These are phyloP conservation scores for Pseudogymnoascus sp. DNA, from an alignment of 2,329 filamentous ascomycete genomes.

Conservation along the genomic window DNA sequence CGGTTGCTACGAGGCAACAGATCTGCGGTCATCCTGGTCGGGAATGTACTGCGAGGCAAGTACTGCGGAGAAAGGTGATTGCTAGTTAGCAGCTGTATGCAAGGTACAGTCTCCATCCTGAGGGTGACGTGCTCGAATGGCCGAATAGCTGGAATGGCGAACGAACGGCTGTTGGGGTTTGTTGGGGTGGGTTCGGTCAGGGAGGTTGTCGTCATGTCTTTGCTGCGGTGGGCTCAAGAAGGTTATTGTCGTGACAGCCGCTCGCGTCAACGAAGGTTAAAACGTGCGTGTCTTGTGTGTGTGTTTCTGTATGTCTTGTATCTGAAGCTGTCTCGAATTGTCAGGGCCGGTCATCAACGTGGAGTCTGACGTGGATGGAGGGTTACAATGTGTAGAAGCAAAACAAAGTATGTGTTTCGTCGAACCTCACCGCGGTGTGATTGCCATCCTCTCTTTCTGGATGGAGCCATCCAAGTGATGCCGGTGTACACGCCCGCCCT, in stretches of 20 bases:
- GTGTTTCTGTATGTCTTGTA: background rate
- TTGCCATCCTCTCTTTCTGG: background rate
- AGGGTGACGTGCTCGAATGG: background rate
- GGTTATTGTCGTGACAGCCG: background rate
- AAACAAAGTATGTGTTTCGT: background rate
- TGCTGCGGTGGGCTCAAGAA: background rate
- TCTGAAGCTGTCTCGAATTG: background rate
- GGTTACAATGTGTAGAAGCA: background rate
- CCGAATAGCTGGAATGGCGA: background rate
- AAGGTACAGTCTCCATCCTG: background rate
- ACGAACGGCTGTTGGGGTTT: background rate
- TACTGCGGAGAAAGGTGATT: background rate
- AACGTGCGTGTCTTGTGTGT: background rate
- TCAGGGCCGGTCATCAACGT: background rate
- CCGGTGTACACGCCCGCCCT: background rate
- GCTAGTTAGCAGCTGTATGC: background rate
- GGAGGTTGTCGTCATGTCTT: background rate
- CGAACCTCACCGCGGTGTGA: background rate
- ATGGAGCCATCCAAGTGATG: background rate
- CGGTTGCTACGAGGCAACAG: conserved; percentile 1
- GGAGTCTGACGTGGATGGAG: background rate
- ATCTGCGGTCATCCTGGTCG: background rate
- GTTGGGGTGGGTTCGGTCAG: background rate
- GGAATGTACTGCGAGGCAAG: background rate
- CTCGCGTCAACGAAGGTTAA: background rate